Evolutionary conservation across 495 filamentous ascomycete species (phyloP).

Genomic region (Trichoderma erinaceum): DNA sequence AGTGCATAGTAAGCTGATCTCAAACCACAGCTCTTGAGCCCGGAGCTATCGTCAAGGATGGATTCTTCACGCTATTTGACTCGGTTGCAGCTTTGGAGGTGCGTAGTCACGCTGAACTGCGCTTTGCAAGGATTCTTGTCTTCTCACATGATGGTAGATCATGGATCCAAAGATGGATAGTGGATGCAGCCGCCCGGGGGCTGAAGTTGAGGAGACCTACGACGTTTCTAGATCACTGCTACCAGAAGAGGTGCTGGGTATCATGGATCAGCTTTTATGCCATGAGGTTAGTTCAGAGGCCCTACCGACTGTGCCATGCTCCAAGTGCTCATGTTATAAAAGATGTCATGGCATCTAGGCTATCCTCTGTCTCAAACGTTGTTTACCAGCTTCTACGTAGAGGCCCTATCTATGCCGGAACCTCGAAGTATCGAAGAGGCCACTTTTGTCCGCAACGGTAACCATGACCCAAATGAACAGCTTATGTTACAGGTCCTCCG

Average conservation of each 20-base stretch:
- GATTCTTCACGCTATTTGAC: constrained; percentile 86
- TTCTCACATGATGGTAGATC: constrained; percentile 51
- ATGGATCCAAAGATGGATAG: constrained; percentile 99
- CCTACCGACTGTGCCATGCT: not conserved
- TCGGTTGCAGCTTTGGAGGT: constrained; percentile 93
- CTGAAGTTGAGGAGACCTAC: constrained; percentile 80
- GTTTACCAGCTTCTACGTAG: constrained; percentile 90
- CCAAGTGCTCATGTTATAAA: constrained; percentile 15
- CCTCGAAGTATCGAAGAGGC: constrained; percentile 63
- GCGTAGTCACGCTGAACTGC: constrained; percentile 25
- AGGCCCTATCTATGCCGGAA: constrained; percentile 67
- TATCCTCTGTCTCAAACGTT: constrained; percentile 91
- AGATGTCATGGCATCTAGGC: constrained; percentile 97
- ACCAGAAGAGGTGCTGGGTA: constrained; percentile 77
- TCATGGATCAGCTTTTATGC: constrained; percentile 90
- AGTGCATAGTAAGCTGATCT: constrained; percentile 23
- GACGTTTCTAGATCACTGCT: constrained; percentile 63
- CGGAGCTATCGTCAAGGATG: constrained; percentile 90
- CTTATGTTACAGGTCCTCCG: constrained; percentile 62
- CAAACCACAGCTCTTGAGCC: constrained; percentile 55
- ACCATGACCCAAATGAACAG: constrained; percentile 27
- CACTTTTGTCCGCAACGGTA: constrained; percentile 47
- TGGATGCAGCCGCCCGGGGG: constrained; percentile 67
- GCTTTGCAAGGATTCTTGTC: not conserved
- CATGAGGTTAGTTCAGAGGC: constrained; percentile 59